phyloP scores from a whole-genome alignment of 73 alveolate species.

The Stentor roeselii region DNA sequence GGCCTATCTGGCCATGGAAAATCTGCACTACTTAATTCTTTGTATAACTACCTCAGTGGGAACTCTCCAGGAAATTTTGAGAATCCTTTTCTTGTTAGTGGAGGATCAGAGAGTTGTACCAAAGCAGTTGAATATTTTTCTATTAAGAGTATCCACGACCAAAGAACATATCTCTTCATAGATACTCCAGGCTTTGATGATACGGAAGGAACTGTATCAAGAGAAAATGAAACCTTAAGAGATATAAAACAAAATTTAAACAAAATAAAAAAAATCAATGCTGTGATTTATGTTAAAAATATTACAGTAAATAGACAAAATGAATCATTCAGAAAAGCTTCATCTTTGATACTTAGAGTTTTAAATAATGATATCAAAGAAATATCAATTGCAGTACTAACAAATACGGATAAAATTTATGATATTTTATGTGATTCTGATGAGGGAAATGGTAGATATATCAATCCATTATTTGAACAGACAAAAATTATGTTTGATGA shows the following conservation, averaged over 20 bases:
- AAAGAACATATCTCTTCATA: too few species aligned
- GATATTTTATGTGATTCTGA: too few species aligned
- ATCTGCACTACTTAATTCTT: not conserved
- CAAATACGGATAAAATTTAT: conserved; percentile 6
- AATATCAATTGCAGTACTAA: not conserved
- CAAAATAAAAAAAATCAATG: not conserved
- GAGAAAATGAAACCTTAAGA: not conserved
- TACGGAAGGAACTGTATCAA: not conserved
- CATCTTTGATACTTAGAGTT: not conserved
- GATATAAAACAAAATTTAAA: too few species aligned
- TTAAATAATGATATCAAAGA: not conserved
- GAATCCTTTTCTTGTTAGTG: not conserved
- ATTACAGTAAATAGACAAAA: too few species aligned
- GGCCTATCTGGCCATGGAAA: not conserved
- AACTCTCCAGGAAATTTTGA: not conserved
- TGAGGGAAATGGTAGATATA: too few species aligned
- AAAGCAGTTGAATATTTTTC: too few species aligned
- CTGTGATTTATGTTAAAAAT: not conserved
- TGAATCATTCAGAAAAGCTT: not conserved
- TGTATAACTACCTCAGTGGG: not conserved
- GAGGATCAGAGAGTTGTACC: not conserved
- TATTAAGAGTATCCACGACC: not conserved
- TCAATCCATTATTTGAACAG: too few species aligned
- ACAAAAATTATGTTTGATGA: too few species aligned
- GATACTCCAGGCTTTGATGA: not conserved